A percentile compares a stretch with the other conserved stretches of the same genome.
Conservation (phyloP, 306 rosid species). For the Sesbania bispinosa region DNA sequence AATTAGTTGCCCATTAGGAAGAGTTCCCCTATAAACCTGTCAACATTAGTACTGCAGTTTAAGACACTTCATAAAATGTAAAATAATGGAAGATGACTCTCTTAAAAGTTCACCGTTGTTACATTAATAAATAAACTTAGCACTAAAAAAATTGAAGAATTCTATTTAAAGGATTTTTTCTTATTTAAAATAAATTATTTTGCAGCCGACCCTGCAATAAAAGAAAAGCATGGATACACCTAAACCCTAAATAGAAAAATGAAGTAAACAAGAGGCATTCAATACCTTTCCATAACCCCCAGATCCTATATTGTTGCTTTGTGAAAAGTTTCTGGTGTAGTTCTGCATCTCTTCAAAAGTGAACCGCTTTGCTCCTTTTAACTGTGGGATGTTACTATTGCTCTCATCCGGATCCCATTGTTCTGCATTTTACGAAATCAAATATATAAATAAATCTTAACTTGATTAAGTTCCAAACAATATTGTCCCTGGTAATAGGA, state of each 20-base stretch:
- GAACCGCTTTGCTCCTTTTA: slow-evolving; percentile 68
- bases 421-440: slow-evolving; percentile 39
- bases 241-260: slow-evolving; percentile 10
- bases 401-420: slow-evolving; percentile 41
- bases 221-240: no score
- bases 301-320: slow-evolving; percentile 31
- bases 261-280: slow-evolving; percentile 9
- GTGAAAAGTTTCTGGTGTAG: slow-evolving; percentile 45
- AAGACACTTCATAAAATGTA: neutral
- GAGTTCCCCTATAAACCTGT: slow-evolving; percentile 68
- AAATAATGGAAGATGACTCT: no score
- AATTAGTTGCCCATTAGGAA: slow-evolving; percentile 50
- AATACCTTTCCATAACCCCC: slow-evolving; percentile 84
- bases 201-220: no score
- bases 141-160: no score
- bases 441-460: neutral
- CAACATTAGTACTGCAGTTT: neutral
- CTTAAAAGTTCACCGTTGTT: no score
- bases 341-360: slow-evolving; percentile 62
- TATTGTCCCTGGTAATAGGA: no score
- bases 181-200: no score
- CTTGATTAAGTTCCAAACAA: no score
- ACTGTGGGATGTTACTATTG: slow-evolving; percentile 42
- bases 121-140: no score
- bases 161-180: no score